Evolutionary conservation across 331 rosid genomes (phyloP), one percentile per base, ranked within the genome.

Genomic region (Cydonia oblonga): DNA sequence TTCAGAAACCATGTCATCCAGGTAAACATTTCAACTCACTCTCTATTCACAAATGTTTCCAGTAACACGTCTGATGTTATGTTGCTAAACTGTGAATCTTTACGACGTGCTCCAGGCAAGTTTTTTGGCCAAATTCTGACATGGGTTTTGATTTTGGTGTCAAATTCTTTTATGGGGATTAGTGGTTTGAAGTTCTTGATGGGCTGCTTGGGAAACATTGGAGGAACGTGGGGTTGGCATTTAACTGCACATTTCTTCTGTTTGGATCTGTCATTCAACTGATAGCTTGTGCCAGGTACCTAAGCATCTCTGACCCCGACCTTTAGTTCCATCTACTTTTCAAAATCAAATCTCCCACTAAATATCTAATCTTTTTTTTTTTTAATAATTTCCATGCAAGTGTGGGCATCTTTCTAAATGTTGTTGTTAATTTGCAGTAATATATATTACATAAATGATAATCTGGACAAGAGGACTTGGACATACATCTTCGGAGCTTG

Each of bases 241-340:
- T 95, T 75, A 95, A 95, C 79, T 95, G 98, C 87, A 95, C 97
- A 52, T 95, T 95, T 80, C 98, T 95, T 87, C 83, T 95, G 79
- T 95, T 95, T 89, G 98, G 98, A 85, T 95, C 98, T 85, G 97
- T 95, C 66, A 95, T 95, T 81, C 98, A 95, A 68, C 92, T 95
- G 25, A 95, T 95, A 46, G 98, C 98, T 81, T 95, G 98, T 88
- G 98, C 98, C 30, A 93, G 98, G 98, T 93, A 82, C 64, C 25
- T 23, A 16, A n/a, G 13, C 49, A 38, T 67, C 76, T 72, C 82
- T 86, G 77, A 75, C 87, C 66, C 24, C 69, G 58, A 23, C 20
- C 74, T 76, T 75, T 33, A 71, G 72, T 78, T 54, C 69, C 73
- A 32, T 74, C 75, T 66, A 64, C 73, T 49, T 68, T 53, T 58